Base-by-base conservation (phyloP, 805 yeast genomes). In the Ogataea nakhonphanomensis region DNA sequence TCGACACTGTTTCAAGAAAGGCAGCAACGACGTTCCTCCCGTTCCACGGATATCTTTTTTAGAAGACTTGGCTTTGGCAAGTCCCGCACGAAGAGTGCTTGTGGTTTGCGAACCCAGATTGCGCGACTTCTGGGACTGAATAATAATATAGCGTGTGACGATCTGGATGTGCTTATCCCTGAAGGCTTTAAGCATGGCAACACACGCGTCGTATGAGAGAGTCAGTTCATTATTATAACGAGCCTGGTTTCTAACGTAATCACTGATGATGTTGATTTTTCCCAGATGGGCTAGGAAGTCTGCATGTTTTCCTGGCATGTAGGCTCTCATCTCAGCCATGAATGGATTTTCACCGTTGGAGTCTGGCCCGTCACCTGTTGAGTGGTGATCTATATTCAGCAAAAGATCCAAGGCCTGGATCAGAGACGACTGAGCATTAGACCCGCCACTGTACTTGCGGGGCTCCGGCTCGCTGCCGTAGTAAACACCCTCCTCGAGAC, bases 81-180 rank as follows among this genome's bases (percentile, higher is more conserved):
- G 71, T 13, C 82, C 93, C 1, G 85, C 75, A 53, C 88, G 74
- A 41, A 80, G 59, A 7, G 89, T 80, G 35, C 73, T 69, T 28
- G 69, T 60, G 11, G 57, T 32, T 13, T 50, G 44, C 9, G 81
- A 74, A 2, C 85, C 85, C 51, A 74, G 59, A 37, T 66, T 69
- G 38, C 65, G 59, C 41, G 71, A 67, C 55, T 70, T 70, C 48
- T 76, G 79, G 10, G 95, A 88, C 58, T 86, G 96, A 31, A 87
- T 64, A 21, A 90, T 74, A 48, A 90, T 79, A 54, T 88, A 90
- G 47, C 96, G 73, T 7, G 96, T 84, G 11, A 90, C 96, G 40
- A 90, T 81, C 64, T 89, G 96, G 47, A 90, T 87, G 59, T 90
- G 98, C 60, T 85, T 89, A 62, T 89, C 95, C 62, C 98, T 76